Evolutionary conservation across 371 early-diverging fungal genomes (phyloP).

Genomic region (Fennellomyces sp.): DNA sequence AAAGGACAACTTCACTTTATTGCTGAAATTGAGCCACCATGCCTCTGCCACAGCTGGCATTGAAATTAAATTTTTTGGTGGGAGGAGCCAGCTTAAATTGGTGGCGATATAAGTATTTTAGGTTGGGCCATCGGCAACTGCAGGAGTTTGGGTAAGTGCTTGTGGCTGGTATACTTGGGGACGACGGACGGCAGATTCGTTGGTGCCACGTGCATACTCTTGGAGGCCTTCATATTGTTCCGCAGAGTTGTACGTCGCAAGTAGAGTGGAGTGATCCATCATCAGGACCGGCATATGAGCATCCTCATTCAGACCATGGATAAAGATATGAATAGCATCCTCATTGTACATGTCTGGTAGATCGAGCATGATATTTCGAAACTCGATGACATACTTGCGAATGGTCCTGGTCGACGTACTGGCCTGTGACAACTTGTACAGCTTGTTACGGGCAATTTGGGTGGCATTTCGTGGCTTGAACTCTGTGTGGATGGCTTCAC

Average conservation of each 20-base stretch:
- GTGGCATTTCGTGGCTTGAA: not conserved
- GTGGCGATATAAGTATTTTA: too few species aligned
- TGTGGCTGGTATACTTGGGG: too few species aligned
- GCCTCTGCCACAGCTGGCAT: too few species aligned
- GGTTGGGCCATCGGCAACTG: too few species aligned
- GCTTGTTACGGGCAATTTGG: slow-evolving; percentile 5
- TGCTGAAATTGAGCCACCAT: too few species aligned
- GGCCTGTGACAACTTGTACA: not conserved
- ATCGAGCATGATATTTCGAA: slow-evolving; percentile 14
- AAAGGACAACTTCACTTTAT: too few species aligned
- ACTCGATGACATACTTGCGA: slow-evolving; percentile 3
- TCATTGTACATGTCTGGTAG: slow-evolving; percentile 12
- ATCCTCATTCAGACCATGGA: slow-evolving; percentile 6
- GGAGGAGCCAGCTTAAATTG: too few species aligned
- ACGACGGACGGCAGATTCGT: not conserved
- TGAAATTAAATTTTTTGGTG: too few species aligned
- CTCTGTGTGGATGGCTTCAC: not conserved
- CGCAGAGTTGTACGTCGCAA: slow-evolving; percentile 7
- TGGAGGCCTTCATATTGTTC: not conserved
- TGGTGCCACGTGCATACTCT: not conserved
- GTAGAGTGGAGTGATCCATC: not conserved
- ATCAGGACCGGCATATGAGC: not conserved
- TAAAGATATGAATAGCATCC: slow-evolving; percentile 12
- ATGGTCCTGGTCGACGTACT: not conserved
- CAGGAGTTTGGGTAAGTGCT: too few species aligned